These are phyloP conservation scores for Taphrina confusa DNA, from an alignment of 1,139 yeast genomes.

Conservation along the genomic window DNA sequence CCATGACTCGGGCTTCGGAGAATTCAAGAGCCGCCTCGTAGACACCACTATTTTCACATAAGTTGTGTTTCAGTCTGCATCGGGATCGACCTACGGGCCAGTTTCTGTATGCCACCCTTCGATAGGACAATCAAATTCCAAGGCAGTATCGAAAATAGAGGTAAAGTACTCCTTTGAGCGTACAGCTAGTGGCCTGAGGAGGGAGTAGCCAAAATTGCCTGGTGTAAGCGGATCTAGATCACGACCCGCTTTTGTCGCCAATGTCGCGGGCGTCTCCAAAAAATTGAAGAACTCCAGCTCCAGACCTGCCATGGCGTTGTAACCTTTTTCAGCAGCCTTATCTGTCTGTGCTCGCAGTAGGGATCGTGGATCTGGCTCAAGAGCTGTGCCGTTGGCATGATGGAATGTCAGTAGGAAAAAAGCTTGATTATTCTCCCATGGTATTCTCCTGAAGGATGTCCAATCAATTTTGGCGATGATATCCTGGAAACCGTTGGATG, in stretches of 20 bases:
- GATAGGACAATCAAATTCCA: conserved; percentile 43
- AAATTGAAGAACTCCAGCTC: conserved; percentile 48
- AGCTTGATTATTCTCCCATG: conserved; percentile 46
- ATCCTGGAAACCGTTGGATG: conserved; percentile 47
- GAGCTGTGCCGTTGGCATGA: conserved; percentile 43
- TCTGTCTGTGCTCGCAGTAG: conserved; percentile 42
- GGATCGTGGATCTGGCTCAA: conserved; percentile 47
- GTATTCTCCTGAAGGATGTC: conserved; percentile 43
- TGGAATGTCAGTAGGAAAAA: conserved; percentile 45
- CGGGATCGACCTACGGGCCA: conserved; percentile 46
- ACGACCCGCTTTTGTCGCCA: conserved; percentile 43
- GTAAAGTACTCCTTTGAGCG: conserved; percentile 45
- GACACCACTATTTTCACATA: conserved; percentile 42
- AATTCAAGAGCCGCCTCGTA: conserved; percentile 48
- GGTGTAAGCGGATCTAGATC: conserved; percentile 45
- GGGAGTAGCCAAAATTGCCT: conserved; percentile 48
- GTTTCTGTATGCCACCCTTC: conserved; percentile 50
- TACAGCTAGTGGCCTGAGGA: conserved; percentile 44
- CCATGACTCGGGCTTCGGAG: conserved; percentile 44
- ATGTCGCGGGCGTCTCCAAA: conserved; percentile 44
- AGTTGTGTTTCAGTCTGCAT: too few relatives aligned
- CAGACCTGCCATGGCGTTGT: conserved; percentile 45
- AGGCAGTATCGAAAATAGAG: conserved; percentile 43
- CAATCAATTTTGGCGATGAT: conserved; percentile 45
- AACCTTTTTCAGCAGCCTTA: conserved; percentile 30